These are phyloP conservation scores for Dovyalis caffra DNA, from an alignment of 345 rosid genomes.

Conservation along the genomic window DNA sequence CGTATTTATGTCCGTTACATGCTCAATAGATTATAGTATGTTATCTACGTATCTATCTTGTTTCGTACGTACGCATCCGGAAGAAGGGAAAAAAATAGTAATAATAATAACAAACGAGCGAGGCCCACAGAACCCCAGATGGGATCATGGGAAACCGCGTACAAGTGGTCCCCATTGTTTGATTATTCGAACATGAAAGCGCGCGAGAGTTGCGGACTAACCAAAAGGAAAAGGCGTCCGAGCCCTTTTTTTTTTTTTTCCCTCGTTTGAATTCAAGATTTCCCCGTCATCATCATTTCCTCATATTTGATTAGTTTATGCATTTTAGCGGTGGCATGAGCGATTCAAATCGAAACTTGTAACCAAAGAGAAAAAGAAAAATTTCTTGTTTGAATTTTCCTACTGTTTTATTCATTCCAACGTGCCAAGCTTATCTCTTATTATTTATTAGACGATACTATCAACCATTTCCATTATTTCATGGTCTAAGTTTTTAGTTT, in stretches of 20 bases:
- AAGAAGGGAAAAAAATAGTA: not conserved
- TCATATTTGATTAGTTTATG: not conserved
- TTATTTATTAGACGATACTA: not conserved
- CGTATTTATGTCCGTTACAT: not conserved
- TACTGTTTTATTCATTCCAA: not conserved
- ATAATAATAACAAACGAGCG: not conserved
- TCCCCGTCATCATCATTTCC: not conserved
- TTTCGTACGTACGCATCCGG: no score
- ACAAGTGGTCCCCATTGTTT: slow-evolving; percentile 27
- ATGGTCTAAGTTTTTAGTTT: no score
- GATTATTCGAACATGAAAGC: slow-evolving; percentile 10
- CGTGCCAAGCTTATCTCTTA: not conserved
- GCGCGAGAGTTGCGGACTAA: slow-evolving; percentile 24
- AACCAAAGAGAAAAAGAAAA: no score
- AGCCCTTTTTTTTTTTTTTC: not conserved
- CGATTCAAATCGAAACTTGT: not conserved
- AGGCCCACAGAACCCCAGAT: not conserved
- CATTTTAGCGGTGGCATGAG: not conserved
- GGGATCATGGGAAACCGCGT: slow-evolving; percentile 25
- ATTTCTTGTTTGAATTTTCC: not conserved
- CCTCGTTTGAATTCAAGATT: not conserved
- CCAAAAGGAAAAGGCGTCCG: not conserved
- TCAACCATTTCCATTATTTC: no score
- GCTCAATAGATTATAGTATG: no score
- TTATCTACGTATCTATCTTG: no score